Percentiles rank a stretch among this genome's conserved stretches.
Evolutionary conservation across 2,329 filamentous ascomycete genomes (phyloP).

Genomic region (Chaetomium sp.): DNA sequence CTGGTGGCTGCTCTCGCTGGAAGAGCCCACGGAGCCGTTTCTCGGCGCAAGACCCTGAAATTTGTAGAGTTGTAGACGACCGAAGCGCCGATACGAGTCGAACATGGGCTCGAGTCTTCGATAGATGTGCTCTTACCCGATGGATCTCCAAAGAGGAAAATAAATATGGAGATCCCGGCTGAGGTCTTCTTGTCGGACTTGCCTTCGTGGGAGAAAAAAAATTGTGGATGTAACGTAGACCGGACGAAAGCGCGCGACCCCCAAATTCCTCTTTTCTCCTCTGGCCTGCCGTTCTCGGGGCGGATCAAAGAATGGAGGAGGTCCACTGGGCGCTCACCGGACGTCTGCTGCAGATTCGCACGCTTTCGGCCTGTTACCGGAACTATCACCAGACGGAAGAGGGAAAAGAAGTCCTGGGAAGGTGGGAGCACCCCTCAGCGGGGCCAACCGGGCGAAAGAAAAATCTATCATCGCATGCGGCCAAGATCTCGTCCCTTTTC

Average conservation of each 20-base stretch:
- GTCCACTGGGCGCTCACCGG: background rate
- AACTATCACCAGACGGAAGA: background rate
- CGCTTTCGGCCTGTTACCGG: background rate
- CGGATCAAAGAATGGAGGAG: too few species aligned
- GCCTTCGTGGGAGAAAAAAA: background rate
- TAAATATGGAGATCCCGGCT: conserved; percentile 1
- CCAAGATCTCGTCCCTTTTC: background rate
- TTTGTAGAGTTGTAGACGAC: background rate
- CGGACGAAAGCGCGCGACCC: background rate
- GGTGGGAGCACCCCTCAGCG: background rate
- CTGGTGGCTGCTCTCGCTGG: background rate
- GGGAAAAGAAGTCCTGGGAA: background rate
- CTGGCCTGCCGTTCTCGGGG: background rate
- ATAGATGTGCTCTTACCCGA: background rate
- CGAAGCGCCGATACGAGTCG: conserved; percentile 10
- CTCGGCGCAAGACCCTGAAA: background rate
- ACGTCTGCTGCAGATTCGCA: background rate
- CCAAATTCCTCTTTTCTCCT: background rate
- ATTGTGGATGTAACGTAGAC: background rate
- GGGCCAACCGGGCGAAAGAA: conserved; percentile 8
- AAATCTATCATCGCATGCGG: conserved; percentile 8
- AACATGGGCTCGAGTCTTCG: background rate
- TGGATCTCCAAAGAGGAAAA: background rate
- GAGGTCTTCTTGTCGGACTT: background rate
- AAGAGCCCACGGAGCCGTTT: background rate